phyloP scores from a whole-genome alignment of 768 basidiomycete species.

The Tulasnella sp. region DNA sequence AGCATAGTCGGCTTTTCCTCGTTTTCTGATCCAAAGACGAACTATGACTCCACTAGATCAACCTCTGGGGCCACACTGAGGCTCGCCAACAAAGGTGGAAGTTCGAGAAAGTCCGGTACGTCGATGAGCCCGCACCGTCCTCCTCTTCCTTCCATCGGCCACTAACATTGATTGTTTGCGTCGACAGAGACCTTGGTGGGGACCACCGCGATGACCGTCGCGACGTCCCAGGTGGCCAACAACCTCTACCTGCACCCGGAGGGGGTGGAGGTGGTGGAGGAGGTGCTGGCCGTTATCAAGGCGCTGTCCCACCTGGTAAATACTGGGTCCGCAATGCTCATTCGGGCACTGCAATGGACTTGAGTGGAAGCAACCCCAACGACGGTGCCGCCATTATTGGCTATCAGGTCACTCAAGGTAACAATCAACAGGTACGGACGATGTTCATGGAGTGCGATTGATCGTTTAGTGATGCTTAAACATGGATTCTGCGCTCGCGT shows the following conservation, averaged over 20 bases:
- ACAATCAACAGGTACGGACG: slow-evolving; percentile 18
- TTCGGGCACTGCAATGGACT: slow-evolving; percentile 16
- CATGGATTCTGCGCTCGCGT: not conserved
- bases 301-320: not conserved
- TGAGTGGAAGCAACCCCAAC: not conserved
- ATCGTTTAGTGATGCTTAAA: not conserved
- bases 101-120: slow-evolving; percentile 16
- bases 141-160: not conserved
- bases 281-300: not conserved
- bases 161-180: not conserved
- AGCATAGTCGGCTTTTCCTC: not conserved
- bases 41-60: not conserved
- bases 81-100: slow-evolving; percentile 8
- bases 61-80: slow-evolving; percentile 1
- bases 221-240: not conserved
- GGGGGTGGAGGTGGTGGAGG: slow-evolving; percentile 1
- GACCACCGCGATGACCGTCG: not conserved
- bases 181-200: not conserved
- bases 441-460: not conserved
- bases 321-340: slow-evolving; percentile 16
- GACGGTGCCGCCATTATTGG: slow-evolving; percentile 15
- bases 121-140: not conserved
- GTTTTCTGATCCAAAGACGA: not conserved
- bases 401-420: not conserved
- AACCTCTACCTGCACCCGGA: not conserved